These are phyloP conservation scores for Drechslerella dactyloides DNA, from an alignment of 2,329 filamentous ascomycete genomes.

Conservation along the genomic window DNA sequence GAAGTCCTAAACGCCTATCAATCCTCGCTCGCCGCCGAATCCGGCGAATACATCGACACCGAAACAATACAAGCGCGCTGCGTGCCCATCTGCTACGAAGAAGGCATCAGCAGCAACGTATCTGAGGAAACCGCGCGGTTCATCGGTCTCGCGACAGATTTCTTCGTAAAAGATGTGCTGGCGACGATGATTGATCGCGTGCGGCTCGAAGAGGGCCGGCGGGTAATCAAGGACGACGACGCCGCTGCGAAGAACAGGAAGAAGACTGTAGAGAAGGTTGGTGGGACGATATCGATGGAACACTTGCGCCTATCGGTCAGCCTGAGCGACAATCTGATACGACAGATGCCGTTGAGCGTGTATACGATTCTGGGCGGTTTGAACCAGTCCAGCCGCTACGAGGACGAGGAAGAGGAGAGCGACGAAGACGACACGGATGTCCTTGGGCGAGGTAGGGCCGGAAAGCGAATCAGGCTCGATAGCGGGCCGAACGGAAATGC, in stretches of 20 bases:
- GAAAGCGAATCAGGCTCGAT: slow-evolving; percentile 37
- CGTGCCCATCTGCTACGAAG: slow-evolving; percentile 72
- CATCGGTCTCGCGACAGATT: slow-evolving; percentile 70
- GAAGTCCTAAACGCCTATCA: slow-evolving; percentile 71
- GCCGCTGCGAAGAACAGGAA: slow-evolving; percentile 22
- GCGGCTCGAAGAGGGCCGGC: slow-evolving; percentile 63
- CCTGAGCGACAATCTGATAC: slow-evolving; percentile 49
- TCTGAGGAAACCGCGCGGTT: slow-evolving; percentile 68
- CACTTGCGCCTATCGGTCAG: slow-evolving; percentile 37
- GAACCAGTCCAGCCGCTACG: slow-evolving; percentile 32
- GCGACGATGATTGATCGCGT: slow-evolving; percentile 70
- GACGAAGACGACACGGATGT: slow-evolving; percentile 17
- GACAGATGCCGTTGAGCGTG: slow-evolving; percentile 50
- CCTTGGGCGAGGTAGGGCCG: slow-evolving; percentile 18
- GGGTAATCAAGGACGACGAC: slow-evolving; percentile 41
- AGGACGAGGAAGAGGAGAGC: slow-evolving; percentile 36
- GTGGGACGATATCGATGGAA: slow-evolving; percentile 50
- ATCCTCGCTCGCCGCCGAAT: slow-evolving; percentile 70
- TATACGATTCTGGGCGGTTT: slow-evolving; percentile 37
- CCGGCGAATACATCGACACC: slow-evolving; percentile 73
- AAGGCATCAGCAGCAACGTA: slow-evolving; percentile 68
- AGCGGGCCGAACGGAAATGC: slow-evolving; percentile 7
- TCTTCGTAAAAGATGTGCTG: slow-evolving; percentile 71
- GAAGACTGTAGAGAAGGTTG: slow-evolving; percentile 40
- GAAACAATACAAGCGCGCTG: slow-evolving; percentile 69